Evolutionary conservation across 1,139 yeast species (phyloP).

Genomic region (Nakaseomyces sp.): DNA sequence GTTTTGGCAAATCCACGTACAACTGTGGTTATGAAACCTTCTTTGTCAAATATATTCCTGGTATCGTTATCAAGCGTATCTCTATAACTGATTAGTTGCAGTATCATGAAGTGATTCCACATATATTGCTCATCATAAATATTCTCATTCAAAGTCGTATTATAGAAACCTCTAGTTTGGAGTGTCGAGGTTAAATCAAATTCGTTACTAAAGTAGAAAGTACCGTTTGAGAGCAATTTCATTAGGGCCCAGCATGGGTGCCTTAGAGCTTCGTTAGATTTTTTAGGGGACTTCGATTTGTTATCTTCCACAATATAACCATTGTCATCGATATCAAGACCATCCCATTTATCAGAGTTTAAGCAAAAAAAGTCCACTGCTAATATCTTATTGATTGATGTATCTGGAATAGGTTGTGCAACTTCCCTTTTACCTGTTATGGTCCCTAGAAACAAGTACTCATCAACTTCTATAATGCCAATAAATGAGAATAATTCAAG

Average conservation of each 20-base stretch:
- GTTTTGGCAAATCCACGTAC: slow-evolving; percentile 94
- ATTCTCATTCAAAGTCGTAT: slow-evolving; percentile 40
- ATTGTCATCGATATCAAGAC: slow-evolving; percentile 51
- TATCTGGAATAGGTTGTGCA: slow-evolving; percentile 74
- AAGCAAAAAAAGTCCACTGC: slow-evolving; percentile 81
- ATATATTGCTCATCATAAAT: slow-evolving; percentile 74
- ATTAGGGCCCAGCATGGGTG: slow-evolving; percentile 82
- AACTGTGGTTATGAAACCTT: slow-evolving; percentile 78
- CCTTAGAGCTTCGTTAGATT: slow-evolving; percentile 32
- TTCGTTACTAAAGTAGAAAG: slow-evolving; percentile 85
- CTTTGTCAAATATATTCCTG: slow-evolving; percentile 54
- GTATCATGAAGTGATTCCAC: slow-evolving; percentile 95
- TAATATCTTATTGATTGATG: slow-evolving; percentile 68
- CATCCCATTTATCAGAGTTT: slow-evolving; percentile 71
- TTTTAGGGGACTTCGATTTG: slow-evolving; percentile 8
- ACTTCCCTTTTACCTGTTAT: slow-evolving; percentile 69
- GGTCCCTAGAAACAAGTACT: slow-evolving; percentile 64
- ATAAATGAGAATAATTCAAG: slow-evolving; percentile 69
- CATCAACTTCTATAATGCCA: slow-evolving; percentile 67
- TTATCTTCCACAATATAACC: slow-evolving; percentile 44
- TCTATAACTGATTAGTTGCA: slow-evolving; percentile 68
- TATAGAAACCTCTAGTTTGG: slow-evolving; percentile 58
- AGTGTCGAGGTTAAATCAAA: slow-evolving; percentile 81
- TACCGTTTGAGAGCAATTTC: slow-evolving; percentile 74
- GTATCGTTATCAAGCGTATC: slow-evolving; percentile 55